phyloP scores from a whole-genome alignment of 257 asterid genomes.

The Rubia yunnanensis region DNA sequence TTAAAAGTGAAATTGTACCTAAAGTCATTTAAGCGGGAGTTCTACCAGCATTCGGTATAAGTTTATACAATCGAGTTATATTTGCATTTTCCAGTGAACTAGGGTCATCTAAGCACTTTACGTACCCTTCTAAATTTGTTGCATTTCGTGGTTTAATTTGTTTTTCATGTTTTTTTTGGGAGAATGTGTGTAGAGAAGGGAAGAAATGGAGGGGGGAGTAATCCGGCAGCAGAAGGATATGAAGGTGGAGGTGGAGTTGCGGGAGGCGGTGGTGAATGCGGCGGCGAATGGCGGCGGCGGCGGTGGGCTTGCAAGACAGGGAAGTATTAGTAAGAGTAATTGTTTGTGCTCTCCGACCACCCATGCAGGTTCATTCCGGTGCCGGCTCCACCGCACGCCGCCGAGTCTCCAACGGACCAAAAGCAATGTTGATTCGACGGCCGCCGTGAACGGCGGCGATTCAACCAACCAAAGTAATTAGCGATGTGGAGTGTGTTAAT shows the following conservation, averaged over 20 bases:
- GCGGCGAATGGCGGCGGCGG: constrained; percentile 22
- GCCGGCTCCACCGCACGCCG: constrained; percentile 66
- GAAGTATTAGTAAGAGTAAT: constrained; percentile 42
- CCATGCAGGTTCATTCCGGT: constrained; percentile 70
- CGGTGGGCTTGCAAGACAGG: constrained; percentile 59
- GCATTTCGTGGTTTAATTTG: neutral
- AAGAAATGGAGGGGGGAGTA: constrained; percentile 38
- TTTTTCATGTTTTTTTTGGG: neutral
- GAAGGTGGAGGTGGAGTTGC: constrained; percentile 28
- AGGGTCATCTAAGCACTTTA: too few species aligned
- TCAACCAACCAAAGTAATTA: neutral
- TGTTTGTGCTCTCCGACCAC: constrained; percentile 80
- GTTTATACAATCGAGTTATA: too few species aligned
- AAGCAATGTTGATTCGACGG: constrained; percentile 28
- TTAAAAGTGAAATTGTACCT: too few species aligned
- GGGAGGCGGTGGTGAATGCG: constrained; percentile 1
- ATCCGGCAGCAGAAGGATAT: constrained; percentile 23
- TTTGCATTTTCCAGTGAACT: too few species aligned
- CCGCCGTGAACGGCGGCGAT: constrained; percentile 11
- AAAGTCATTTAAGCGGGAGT: too few species aligned
- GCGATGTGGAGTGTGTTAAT: neutral
- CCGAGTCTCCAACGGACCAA: constrained; percentile 50
- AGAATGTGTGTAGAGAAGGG: neutral
- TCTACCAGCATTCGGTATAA: too few species aligned
- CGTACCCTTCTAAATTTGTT: neutral